Evolutionary conservation across 2,329 filamentous ascomycete species (phyloP), one percentile per base, ranked within the genome.

Genomic region (Cryoendolithus antarcticus): DNA sequence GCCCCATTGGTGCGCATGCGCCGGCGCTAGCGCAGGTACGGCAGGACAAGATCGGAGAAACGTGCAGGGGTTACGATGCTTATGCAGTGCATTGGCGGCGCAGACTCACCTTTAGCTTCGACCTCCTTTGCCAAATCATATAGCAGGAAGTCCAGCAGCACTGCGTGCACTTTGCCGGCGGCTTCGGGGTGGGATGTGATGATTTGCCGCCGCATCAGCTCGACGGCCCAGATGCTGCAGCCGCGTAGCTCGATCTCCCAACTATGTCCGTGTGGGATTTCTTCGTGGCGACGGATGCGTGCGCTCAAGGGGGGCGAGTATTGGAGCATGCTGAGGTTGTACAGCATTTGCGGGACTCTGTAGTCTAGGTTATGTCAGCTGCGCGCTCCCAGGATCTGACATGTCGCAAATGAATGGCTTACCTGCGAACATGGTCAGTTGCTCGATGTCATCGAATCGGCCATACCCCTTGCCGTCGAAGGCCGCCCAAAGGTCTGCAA

Each of bases 151-250:
- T 98, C 91, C 46, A 98, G 91, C 51, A 98, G 62, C 30, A 96
- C 85, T 19, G 91, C 88, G 57, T 98, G 98, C 46, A 81, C 60
- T 10, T 65, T 63, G 4, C 42, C 41, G 27, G 36, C 34, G 1
- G 78, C 71, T 7, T 80, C 77, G 1, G 86, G 82, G 52, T 95
- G 77, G 9, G 75, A 62, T 34, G 69, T 72, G 41, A 79, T 55
- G 37, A 98, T 96, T 58, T 95, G 84, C 28, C 81, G 73, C 38
- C 78, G 71, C 47, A 98, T 81, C 46, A 95, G 65, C 60, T 98
- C 91, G 1, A 96, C 83, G 44, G 85, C 91, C 88, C 89, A 96
- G 49, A 98, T 94, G 53, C 84, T 94, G 57, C 86, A 91, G 9
- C 85, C 89, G 62, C 91, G 74, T 28, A 98, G 67, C 55, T 98